These are phyloP conservation scores for Trametes maxima DNA, from an alignment of 768 basidiomycete genomes.

Conservation along the genomic window DNA sequence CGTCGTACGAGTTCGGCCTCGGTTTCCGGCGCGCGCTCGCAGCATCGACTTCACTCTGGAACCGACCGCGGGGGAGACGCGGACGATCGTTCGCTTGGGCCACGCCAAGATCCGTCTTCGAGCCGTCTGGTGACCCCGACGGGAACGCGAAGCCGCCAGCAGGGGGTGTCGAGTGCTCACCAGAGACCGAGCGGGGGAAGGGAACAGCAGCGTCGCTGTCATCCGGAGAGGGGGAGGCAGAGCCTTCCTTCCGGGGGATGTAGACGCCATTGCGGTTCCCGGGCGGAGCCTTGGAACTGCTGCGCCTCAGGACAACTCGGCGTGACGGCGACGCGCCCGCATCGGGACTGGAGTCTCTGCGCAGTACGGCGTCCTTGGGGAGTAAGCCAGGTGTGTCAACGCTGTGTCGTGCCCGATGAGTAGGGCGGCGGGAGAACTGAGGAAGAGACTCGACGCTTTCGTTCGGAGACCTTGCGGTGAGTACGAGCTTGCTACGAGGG, in stretches of 20 bases:
- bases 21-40: constrained; percentile 51
- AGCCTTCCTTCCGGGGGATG: constrained; percentile 38
- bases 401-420: constrained; percentile 66
- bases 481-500: constrained; percentile 55
- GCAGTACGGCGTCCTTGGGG: constrained; percentile 39
- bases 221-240: constrained; percentile 29
- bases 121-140: constrained; percentile 21
- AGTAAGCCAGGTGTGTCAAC: constrained; percentile 49
- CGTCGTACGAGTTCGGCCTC: constrained; percentile 71
- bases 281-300: constrained; percentile 51
- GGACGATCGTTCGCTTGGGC: constrained; percentile 36
- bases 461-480: constrained; percentile 44
- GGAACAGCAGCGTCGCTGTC: constrained; percentile 51
- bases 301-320: constrained; percentile 56
- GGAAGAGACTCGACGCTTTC: constrained; percentile 51
- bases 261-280: constrained; percentile 51
- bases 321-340: constrained; percentile 38
- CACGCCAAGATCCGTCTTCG: constrained; percentile 17
- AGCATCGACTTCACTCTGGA: constrained; percentile 75
- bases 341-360: constrained; percentile 63
- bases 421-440: constrained; percentile 57
- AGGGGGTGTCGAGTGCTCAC: constrained; percentile 47
- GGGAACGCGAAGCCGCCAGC: constrained; percentile 23
- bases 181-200: constrained; percentile 64
- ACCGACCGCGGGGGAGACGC: constrained; percentile 58